Percentiles rank a stretch among this genome's conserved stretches.
Conservation (phyloP, 805 yeast genomes). For the Ogataea henricii region DNA sequence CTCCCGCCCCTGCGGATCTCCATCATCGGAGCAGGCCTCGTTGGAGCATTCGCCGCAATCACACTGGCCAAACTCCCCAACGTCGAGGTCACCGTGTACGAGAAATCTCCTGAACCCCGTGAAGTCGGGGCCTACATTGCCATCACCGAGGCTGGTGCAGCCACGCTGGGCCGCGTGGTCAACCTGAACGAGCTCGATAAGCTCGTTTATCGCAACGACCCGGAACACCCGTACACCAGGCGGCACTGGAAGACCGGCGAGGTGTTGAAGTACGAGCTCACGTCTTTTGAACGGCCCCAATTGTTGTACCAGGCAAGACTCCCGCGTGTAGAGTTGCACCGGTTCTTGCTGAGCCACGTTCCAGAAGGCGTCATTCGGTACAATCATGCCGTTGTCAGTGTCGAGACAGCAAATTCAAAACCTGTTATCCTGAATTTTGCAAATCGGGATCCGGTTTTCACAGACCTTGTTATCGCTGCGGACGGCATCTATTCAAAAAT, state of each 20-base stretch:
- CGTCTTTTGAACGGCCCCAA: background rate
- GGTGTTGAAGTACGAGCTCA: background rate
- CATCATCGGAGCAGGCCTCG: conserved; percentile 25
- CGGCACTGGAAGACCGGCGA: conserved; percentile 8
- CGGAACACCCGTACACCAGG: conserved; percentile 1
- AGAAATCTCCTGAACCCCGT: background rate
- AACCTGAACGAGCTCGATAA: background rate
- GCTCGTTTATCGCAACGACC: conserved; percentile 2
- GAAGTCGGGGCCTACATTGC: conserved; percentile 7
- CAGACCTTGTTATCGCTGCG: conserved; percentile 10
- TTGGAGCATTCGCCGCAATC: conserved; percentile 6
- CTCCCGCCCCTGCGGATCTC: conserved; percentile 24
- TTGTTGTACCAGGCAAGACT: conserved; percentile 1
- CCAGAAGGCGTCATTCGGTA: conserved; percentile 6
- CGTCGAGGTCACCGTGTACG: conserved; percentile 5
- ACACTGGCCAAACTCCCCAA: conserved; percentile 5
- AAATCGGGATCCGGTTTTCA: background rate
- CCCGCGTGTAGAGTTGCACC: conserved; percentile 4
- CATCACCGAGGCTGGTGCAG: background rate
- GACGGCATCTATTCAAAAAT: conserved; percentile 12
- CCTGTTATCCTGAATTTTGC: conserved; percentile 4
- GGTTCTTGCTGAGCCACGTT: conserved; percentile 7
- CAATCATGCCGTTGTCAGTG: background rate
- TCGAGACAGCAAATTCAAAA: background rate
- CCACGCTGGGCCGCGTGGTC: background rate